These are phyloP conservation scores for Prunus kanzakura DNA, from an alignment of 306 rosid species.

Conservation along the genomic window DNA sequence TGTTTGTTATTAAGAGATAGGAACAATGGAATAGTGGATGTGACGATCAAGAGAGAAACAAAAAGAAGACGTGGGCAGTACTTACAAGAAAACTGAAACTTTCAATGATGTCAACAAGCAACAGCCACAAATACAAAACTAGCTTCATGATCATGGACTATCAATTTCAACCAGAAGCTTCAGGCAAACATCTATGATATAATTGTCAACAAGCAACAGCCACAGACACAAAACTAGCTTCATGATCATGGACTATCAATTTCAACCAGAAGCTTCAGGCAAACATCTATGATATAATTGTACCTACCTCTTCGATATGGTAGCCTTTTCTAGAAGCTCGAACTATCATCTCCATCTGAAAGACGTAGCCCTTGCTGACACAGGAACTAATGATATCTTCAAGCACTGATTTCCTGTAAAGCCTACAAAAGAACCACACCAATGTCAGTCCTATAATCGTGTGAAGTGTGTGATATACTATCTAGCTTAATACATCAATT, in stretches of 20 bases:
- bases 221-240: neutral
- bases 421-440: slow-evolving; percentile 45
- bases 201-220: neutral
- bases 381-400: slow-evolving; percentile 89
- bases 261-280: slow-evolving; percentile 12
- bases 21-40: neutral
- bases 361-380: slow-evolving; percentile 94
- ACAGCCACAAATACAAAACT: neutral
- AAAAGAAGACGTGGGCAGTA: neutral
- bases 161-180: slow-evolving; percentile 17
- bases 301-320: slow-evolving; percentile 94
- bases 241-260: slow-evolving; percentile 1
- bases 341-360: slow-evolving; percentile 99
- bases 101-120: neutral
- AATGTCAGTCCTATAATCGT: slow-evolving; percentile 23
- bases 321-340: slow-evolving; percentile 92
- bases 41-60: neutral
- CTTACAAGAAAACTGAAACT: neutral
- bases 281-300: slow-evolving; percentile 2
- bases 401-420: slow-evolving; percentile 78
- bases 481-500: slow-evolving; percentile 17
- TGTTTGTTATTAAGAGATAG: neutral
- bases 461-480: slow-evolving; percentile 19
- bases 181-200: neutral
- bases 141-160: neutral